These are phyloP conservation scores for Kickxella alabastrina DNA, from an alignment of 192 early-diverging fungal genomes.

Conservation along the genomic window DNA sequence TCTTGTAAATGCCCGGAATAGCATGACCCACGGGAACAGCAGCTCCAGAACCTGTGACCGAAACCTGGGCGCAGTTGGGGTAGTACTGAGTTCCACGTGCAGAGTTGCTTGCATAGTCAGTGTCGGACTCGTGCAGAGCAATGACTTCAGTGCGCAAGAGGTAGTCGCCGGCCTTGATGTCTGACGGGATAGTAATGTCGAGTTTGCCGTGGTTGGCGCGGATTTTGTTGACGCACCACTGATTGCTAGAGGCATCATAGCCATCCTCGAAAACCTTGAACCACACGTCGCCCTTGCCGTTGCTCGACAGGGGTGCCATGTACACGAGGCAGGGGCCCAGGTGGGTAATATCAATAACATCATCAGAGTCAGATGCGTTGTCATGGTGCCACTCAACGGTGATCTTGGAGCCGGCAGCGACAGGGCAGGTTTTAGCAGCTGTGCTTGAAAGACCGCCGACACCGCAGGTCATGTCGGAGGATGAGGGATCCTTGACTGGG, in stretches of 20 bases:
- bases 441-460: not conserved
- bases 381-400: conserved; percentile 9
- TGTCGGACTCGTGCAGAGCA: conserved; percentile 7
- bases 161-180: conserved; percentile 13
- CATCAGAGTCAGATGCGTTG: conserved; percentile 5
- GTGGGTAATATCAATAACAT: conserved; percentile 1
- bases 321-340: conserved; percentile 14
- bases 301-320: conserved; percentile 7
- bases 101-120: not conserved
- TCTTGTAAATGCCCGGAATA: conserved; percentile 7
- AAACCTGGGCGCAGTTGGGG: conserved; percentile 10
- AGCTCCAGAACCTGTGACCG: not conserved
- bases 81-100: conserved; percentile 7
- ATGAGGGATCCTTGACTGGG: conserved; percentile 4
- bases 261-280: conserved; percentile 16
- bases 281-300: conserved; percentile 9
- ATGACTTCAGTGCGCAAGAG: conserved; percentile 7
- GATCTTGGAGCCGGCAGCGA: conserved; percentile 7
- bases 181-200: conserved; percentile 2
- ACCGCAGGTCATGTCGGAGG: conserved; percentile 13
- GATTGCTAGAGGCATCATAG: not conserved
- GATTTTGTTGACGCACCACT: conserved; percentile 14
- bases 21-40: conserved; percentile 1
- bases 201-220: conserved; percentile 5
- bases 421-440: conserved; percentile 9